Percentiles rank a stretch among this genome's conserved stretches.
Conservation (phyloP, 441 rosid genomes). For the Kokia cookei region DNA sequence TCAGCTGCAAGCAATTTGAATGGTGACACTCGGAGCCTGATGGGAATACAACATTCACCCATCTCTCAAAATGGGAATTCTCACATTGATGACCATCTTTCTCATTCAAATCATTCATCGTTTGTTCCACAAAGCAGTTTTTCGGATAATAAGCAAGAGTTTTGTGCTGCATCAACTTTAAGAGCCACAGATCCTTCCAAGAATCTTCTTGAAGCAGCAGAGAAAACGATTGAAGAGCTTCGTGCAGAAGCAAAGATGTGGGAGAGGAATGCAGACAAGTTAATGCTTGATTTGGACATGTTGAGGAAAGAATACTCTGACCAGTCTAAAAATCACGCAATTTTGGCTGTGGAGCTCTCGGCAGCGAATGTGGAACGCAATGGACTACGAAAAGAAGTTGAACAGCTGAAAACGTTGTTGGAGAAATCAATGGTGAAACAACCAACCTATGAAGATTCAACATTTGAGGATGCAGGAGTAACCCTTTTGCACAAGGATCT, state of each 20-base stretch:
- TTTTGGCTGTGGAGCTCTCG: conserved; percentile 37
- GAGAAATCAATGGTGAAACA: conserved; percentile 26
- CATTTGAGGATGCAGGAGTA: conserved; percentile 16
- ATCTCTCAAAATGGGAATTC: conserved; percentile 10
- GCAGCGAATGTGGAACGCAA: conserved; percentile 41
- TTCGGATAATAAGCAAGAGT: conserved; percentile 20
- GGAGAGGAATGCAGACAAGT: conserved; percentile 49
- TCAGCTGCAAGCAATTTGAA: conserved; percentile 16
- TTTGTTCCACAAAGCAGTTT: conserved; percentile 24
- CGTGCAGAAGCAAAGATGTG: conserved; percentile 45
- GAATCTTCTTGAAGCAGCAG: conserved; percentile 48
- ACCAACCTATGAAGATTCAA: conserved; percentile 18
- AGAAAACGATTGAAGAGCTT: conserved; percentile 43
- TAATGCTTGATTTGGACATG: conserved; percentile 41
- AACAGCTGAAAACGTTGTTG: conserved; percentile 29
- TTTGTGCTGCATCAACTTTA: conserved; percentile 12
- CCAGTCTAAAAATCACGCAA: conserved; percentile 31
- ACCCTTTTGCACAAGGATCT: conserved; percentile 27
- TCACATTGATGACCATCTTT: conserved; percentile 12
- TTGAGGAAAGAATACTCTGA: conserved; percentile 41
- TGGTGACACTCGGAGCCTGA: conserved; percentile 8
- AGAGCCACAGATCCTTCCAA: conserved; percentile 32
- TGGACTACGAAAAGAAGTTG: conserved; percentile 44
- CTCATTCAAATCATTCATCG: conserved; percentile 26
- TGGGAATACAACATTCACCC: conserved; percentile 19